Conservation (phyloP, 164 flowering plant genomes). For the Buxus sempervirens region DNA sequence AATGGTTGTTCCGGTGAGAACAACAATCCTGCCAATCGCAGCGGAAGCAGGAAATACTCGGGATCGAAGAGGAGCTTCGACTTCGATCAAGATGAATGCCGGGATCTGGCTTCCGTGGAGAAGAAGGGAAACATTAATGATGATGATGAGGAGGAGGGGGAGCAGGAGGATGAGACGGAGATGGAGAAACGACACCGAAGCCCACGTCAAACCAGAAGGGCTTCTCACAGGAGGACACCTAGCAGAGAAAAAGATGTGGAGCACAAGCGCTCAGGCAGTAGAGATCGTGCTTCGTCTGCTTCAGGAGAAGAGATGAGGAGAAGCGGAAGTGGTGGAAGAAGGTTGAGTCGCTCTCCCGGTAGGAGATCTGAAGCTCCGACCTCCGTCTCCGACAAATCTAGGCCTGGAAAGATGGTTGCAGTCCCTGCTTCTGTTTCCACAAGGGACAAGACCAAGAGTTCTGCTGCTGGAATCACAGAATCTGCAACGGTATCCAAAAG, state of each 20-base stretch:
- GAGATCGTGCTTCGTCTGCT: conserved; percentile 32
- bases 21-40: neutral
- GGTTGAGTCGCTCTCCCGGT: conserved; percentile 82
- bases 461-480: conserved; percentile 13
- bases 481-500: conserved; percentile 26
- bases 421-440: conserved; percentile 69
- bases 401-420: conserved; percentile 76
- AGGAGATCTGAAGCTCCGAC: conserved; percentile 54
- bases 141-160: conserved; percentile 19
- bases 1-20: conserved; percentile 11
- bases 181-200: conserved; percentile 25
- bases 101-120: neutral
- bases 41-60: conserved; percentile 44
- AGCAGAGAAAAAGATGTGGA: conserved; percentile 68
- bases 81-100: conserved; percentile 39
- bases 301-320: conserved; percentile 25
- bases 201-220: conserved; percentile 40
- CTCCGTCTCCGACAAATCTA: conserved; percentile 14
- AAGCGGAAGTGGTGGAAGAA: conserved; percentile 35
- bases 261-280: conserved; percentile 55
- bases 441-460: conserved; percentile 39
- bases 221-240: conserved; percentile 59
- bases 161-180: conserved; percentile 21
- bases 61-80: conserved; percentile 89
- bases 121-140: neutral